These are phyloP conservation scores for Candida tunisiensis DNA, from an alignment of 1,139 yeast species.

Conservation along the genomic window DNA sequence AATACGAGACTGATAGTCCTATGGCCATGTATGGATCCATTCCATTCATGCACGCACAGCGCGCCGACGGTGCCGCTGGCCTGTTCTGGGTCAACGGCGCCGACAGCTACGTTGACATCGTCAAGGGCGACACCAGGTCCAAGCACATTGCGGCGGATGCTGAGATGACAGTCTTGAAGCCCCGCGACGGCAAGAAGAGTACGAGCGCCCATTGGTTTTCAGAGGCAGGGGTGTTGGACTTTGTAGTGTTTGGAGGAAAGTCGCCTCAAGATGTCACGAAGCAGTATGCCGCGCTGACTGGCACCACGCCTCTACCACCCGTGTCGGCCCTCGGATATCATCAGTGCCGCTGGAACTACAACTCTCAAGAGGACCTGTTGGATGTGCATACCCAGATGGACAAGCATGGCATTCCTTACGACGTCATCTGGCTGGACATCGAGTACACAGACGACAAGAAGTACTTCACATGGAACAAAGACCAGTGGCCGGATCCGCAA, in stretches of 20 bases:
- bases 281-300: slow-evolving; percentile 59
- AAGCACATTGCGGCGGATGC: no score
- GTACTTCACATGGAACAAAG: slow-evolving; percentile 81
- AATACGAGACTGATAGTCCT: slow-evolving; percentile 66
- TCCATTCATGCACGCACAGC: slow-evolving; percentile 68
- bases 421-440: slow-evolving; percentile 87
- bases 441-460: slow-evolving; percentile 79
- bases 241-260: slow-evolving; percentile 49
- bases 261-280: slow-evolving; percentile 42
- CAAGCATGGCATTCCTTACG: slow-evolving; percentile 62
- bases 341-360: slow-evolving; percentile 96
- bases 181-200: slow-evolving; percentile 5
- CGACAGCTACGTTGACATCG: slow-evolving; percentile 76
- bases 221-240: slow-evolving; percentile 71
- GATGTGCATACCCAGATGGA: slow-evolving; percentile 59
- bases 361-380: slow-evolving; percentile 69
- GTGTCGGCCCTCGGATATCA: slow-evolving; percentile 77
- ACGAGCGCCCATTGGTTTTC: slow-evolving; percentile 76
- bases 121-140: no score
- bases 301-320: slow-evolving; percentile 62
- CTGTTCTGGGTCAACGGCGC: slow-evolving; percentile 89
- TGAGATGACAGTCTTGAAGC: no score
- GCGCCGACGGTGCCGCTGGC: slow-evolving; percentile 45
- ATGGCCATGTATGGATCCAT: slow-evolving; percentile 92
- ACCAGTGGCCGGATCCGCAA: slow-evolving; percentile 58